Evolutionary conservation across 2,329 filamentous ascomycete genomes (phyloP).

Genomic region (Aureobasidium sp.): DNA sequence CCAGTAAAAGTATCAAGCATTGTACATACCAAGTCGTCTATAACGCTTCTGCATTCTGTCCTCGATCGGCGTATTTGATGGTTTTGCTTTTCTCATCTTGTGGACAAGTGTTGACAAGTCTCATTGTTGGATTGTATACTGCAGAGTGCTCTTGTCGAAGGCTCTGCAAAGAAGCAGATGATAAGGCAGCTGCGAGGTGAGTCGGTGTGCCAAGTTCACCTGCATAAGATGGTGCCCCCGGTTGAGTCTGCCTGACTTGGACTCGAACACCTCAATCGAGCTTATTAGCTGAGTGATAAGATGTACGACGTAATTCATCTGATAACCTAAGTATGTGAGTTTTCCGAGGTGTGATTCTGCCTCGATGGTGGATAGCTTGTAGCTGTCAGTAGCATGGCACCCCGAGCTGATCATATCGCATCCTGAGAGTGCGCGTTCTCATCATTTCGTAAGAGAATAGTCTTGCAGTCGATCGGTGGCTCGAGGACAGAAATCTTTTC

Average conservation of each 20-base stretch:
- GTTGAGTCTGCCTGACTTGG: neutral
- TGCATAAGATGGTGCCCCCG: neutral
- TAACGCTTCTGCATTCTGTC: neutral
- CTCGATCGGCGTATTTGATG: neutral
- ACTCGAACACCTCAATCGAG: neutral
- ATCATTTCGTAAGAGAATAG: too few species aligned
- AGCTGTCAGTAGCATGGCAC: too few species aligned
- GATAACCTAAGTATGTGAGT: too few species aligned
- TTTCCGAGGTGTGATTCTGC: too few species aligned
- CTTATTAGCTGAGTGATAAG: neutral
- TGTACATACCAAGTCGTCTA: neutral
- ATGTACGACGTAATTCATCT: neutral
- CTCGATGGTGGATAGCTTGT: too few species aligned
- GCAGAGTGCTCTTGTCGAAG: neutral
- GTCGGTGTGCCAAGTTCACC: neutral
- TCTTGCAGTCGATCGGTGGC: too few species aligned
- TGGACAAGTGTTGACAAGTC: neutral
- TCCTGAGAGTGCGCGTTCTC: too few species aligned
- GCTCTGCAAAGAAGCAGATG: neutral
- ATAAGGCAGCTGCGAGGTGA: neutral
- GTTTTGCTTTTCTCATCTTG: neutral
- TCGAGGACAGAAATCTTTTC: too few species aligned
- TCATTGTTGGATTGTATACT: neutral
- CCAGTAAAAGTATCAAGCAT: slow-evolving; percentile 15
- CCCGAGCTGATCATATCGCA: too few species aligned